These are phyloP conservation scores for Xanthoconium separans DNA, from an alignment of 1,284 basidiomycete species.

Conservation along the genomic window DNA sequence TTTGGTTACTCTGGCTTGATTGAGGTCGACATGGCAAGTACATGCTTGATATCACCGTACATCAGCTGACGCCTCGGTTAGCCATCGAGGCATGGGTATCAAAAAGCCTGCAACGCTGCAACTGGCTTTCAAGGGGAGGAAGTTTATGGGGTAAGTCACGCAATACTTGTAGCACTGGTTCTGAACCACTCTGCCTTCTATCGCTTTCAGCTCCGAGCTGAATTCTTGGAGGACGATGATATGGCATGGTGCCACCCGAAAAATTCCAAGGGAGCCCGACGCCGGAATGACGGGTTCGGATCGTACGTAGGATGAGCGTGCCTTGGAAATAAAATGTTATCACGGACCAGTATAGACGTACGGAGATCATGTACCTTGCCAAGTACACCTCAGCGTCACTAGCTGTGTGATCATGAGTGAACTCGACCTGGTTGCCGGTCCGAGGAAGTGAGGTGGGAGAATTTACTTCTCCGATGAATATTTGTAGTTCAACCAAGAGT, in stretches of 20 bases:
- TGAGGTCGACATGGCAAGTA: constrained; percentile 16
- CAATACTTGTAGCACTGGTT: neutral
- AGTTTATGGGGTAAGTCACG: constrained; percentile 20
- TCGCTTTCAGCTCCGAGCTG: constrained; percentile 18
- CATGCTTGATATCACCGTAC: neutral
- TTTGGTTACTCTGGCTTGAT: constrained; percentile 13
- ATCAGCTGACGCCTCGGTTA: constrained; percentile 4
- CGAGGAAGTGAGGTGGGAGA: neutral
- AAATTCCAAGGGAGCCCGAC: constrained; percentile 10
- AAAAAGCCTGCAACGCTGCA: constrained; percentile 9
- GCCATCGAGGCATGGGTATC: constrained; percentile 18
- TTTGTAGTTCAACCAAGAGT: neutral
- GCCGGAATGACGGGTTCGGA: neutral
- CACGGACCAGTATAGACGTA: neutral
- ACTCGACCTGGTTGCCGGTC: neutral
- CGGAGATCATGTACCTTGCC: neutral
- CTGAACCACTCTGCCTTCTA: neutral
- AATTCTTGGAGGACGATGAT: constrained; percentile 30
- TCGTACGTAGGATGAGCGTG: neutral
- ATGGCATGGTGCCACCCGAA: constrained; percentile 25
- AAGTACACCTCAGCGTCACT: neutral
- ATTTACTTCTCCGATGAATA: neutral
- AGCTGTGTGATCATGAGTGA: neutral
- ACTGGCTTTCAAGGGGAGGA: constrained; percentile 18
- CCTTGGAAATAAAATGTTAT: neutral